Conservation (phyloP, 768 basidiomycete species). For the Pisolithus orientalis region DNA sequence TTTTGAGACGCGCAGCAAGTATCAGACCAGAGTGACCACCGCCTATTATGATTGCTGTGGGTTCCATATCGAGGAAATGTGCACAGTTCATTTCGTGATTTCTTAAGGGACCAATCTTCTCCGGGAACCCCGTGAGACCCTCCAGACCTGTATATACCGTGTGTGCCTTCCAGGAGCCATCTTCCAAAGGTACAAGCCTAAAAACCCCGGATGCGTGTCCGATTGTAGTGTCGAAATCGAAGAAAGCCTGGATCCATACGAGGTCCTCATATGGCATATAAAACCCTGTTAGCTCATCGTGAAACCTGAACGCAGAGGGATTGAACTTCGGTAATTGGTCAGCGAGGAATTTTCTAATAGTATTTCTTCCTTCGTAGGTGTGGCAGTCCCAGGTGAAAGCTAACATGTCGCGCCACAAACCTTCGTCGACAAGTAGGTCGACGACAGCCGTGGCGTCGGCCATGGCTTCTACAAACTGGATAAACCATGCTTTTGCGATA, state of each 20-base stretch:
- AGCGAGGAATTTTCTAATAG: conserved; percentile 33
- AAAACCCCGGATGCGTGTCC: conserved; percentile 49
- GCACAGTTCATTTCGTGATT: conserved; percentile 40
- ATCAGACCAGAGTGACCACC: conserved; percentile 65
- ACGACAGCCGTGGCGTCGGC: conserved; percentile 13
- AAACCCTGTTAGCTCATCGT: conserved; percentile 23
- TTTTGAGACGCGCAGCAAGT: conserved; percentile 9
- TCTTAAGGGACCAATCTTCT: conserved; percentile 39
- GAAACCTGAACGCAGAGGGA: conserved; percentile 11
- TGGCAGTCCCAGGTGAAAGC: conserved; percentile 53
- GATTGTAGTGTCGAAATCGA: conserved; percentile 45
- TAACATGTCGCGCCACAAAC: conserved; percentile 48
- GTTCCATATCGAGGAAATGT: conserved; percentile 43
- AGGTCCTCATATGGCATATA: conserved; percentile 46
- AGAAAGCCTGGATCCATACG: conserved; percentile 49
- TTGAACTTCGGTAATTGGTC: conserved; percentile 31
- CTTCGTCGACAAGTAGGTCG: conserved; percentile 25
- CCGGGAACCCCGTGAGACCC: conserved; percentile 49
- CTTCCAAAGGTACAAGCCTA: conserved; percentile 43
- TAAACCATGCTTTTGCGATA: conserved; percentile 20
- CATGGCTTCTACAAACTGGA: conserved; percentile 17
- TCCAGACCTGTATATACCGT: conserved; percentile 56
- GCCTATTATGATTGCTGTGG: conserved; percentile 57
- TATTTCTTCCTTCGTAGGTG: conserved; percentile 35
- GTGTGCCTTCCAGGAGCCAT: conserved; percentile 19